Conservation (phyloP, 164 flowering plant species). For the Tetracentron sinense region DNA sequence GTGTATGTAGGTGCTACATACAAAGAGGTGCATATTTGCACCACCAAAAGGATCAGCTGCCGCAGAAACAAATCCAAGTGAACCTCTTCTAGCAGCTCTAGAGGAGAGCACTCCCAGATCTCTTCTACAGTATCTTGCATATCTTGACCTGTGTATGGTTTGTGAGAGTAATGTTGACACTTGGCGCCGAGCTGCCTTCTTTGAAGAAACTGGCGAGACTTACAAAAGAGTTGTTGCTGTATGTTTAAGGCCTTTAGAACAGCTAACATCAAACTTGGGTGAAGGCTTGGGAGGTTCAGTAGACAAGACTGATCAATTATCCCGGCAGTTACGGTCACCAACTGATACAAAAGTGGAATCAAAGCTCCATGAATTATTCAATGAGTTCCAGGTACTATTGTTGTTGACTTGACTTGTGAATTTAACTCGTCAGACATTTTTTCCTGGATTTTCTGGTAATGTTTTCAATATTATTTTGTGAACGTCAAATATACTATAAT, state of each 20-base stretch:
- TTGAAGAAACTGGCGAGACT: conserved; percentile 94
- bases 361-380: conserved; percentile 43
- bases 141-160: conserved; percentile 86
- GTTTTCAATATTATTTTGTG: too few species aligned
- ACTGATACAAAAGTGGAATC: conserved; percentile 32
- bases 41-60: conserved; percentile 98
- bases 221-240: conserved; percentile 71
- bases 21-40: conserved; percentile 81
- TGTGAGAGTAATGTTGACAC: conserved; percentile 81
- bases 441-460: too few species aligned
- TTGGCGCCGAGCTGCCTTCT: conserved; percentile 97
- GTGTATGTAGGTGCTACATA: conserved; percentile 56
- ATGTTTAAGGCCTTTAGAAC: conserved; percentile 79
- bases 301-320: conserved; percentile 40
- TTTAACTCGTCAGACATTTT: too few species aligned
- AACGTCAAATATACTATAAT: too few species aligned
- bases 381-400: conserved; percentile 60
- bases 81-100: conserved; percentile 70
- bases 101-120: conserved; percentile 69
- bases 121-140: conserved; percentile 78
- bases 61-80: conserved; percentile 91
- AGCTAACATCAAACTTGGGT: conserved; percentile 50
- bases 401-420: background rate
- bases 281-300: conserved; percentile 53
- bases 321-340: conserved; percentile 56